Base-by-base conservation (phyloP, 1,284 basidiomycete species). In the Apiotrichum sp. region DNA sequence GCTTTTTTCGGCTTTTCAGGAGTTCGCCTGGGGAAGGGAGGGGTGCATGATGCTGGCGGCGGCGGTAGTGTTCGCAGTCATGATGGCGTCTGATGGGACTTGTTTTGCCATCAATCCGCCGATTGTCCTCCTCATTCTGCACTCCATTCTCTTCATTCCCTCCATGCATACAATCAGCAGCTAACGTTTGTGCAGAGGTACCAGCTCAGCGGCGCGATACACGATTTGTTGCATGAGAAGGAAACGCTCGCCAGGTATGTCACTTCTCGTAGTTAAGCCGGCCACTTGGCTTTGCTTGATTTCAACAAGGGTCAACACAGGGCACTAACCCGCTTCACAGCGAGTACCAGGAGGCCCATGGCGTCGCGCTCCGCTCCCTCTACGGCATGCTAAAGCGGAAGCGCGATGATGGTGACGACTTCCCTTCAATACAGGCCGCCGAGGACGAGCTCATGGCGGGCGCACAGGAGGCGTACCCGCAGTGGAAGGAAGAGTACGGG, bases 381-480 rank as follows among this genome's bases (percentile, higher is more conserved):
- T 69, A 68, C 47, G 52, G 64, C 34, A 49, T 71, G 61, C 42
- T 69, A n/a, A 57, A 65, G 41, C 65, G 68, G 2, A 58, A 59
- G 36, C 56, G 63, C 11, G 57, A 41, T 3, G 40, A 54, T 31
- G 55, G 55, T 38, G 43, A 50, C 9, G 62, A 58, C 14, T 70
- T 71, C 49, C 67, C 69, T 5, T 50, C 40, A 13, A 61, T 67
- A 13, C 50, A 50, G 6, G 41, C 54, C 10, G 54, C 38, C 6
- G 55, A 51, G 14, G 54, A 57, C 35, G 62, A 61, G 43, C 52
- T 65, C 31, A 56, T 56, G 11, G 49, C 57, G 0, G 58, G 51
- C 5, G 53, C 57, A 1, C 53, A 62, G 31, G 53, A 62, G 33
- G 68, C 64, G 9, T 71, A 59, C 50, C 58, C 62, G 4, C 60